Evolutionary conservation across 305 asterid species (phyloP).

Genomic region (Fraxinus albicans): DNA sequence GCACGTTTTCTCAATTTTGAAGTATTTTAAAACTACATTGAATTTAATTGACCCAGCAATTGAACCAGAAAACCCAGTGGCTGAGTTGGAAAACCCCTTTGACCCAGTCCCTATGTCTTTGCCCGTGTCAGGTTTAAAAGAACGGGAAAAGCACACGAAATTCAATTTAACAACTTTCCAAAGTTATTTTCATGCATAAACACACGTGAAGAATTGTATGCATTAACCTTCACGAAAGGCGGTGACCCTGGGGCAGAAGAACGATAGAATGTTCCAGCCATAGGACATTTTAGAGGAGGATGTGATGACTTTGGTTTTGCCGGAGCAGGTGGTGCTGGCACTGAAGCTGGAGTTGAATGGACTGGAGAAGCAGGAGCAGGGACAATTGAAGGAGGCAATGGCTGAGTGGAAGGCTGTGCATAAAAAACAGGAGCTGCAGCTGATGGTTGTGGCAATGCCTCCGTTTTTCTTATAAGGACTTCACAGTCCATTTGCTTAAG

Average conservation of each 20-base stretch:
- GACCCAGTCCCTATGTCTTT: not conserved
- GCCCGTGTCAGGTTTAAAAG: not conserved
- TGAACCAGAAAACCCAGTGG: not conserved
- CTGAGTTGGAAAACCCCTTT: not conserved
- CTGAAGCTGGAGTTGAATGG: constrained; percentile 34
- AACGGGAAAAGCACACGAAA: not conserved
- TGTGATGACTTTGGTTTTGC: constrained; percentile 40
- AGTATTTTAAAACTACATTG: not conserved
- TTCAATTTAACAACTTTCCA: not conserved
- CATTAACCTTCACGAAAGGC: constrained; percentile 48
- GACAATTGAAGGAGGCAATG: constrained; percentile 25
- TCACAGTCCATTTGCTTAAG: constrained; percentile 52
- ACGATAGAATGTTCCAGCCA: constrained; percentile 58
- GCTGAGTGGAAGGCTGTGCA: constrained; percentile 28
- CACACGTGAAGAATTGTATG: not conserved
- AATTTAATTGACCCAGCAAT: not conserved
- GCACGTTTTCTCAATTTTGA: not conserved
- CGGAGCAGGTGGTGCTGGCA: constrained; percentile 28
- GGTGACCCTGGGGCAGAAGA: constrained; percentile 54
- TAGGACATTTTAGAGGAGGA: constrained; percentile 53
- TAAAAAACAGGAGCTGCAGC: constrained; percentile 27
- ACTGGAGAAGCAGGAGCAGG: constrained; percentile 37
- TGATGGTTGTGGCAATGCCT: constrained; percentile 43
- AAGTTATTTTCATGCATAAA: not conserved
- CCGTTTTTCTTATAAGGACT: constrained; percentile 49